These are phyloP conservation scores for Neofusicoccum cordaticola DNA, from an alignment of 2,329 filamentous ascomycete genomes.

Conservation along the genomic window DNA sequence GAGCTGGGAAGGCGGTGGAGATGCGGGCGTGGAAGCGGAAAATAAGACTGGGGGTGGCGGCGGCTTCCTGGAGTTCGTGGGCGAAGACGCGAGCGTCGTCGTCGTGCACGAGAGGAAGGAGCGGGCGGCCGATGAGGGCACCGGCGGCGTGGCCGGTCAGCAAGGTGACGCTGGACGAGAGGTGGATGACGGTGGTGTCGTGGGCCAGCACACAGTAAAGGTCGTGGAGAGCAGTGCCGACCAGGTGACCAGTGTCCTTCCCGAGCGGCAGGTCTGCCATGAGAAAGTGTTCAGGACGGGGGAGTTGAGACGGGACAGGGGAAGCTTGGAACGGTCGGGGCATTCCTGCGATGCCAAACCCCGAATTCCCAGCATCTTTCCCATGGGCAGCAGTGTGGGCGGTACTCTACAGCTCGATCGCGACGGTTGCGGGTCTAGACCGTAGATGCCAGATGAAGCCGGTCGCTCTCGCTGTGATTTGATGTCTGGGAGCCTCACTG, in stretches of 20 bases:
- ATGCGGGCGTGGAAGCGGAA: background rate
- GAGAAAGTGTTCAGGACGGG: background rate
- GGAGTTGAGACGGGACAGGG: too few relatives aligned
- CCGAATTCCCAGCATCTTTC: too few relatives aligned
- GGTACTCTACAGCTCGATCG: too few relatives aligned
- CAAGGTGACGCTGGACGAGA: background rate
- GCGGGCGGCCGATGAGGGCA: background rate
- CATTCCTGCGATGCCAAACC: too few relatives aligned
- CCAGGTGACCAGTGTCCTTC: background rate
- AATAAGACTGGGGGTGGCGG: background rate
- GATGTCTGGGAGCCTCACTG: too few relatives aligned
- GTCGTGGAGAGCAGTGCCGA: background rate
- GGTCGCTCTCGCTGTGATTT: too few relatives aligned
- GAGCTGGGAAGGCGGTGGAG: background rate
- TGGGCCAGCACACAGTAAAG: background rate
- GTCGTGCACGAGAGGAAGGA: background rate
- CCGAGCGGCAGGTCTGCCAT: background rate
- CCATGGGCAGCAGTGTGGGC: too few relatives aligned
- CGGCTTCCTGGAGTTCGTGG: background rate
- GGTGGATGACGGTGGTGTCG: background rate
- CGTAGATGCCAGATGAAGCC: too few relatives aligned
- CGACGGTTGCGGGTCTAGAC: too few relatives aligned
- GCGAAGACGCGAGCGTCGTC: background rate
- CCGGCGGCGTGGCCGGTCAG: background rate
- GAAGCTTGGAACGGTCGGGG: too few relatives aligned